Percentiles rank a stretch among this genome's conserved stretches.
Conservation (phyloP, 371 early-diverging fungal genomes). For the Actinomortierella wolfii region DNA sequence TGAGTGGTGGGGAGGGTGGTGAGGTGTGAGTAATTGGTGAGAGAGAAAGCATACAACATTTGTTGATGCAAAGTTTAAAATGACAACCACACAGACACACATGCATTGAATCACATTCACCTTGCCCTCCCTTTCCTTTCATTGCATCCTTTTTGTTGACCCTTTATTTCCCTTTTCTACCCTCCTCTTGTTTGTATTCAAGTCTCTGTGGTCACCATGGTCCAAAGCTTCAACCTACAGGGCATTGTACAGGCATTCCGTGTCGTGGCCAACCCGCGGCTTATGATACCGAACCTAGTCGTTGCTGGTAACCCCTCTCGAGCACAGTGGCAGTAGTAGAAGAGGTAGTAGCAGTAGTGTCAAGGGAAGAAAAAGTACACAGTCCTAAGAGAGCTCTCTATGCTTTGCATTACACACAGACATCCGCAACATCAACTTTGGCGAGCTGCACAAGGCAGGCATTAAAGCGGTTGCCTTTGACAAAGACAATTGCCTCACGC, state of each 20-base stretch:
- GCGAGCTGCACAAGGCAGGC: conserved; percentile 57
- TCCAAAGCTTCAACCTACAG: conserved; percentile 77
- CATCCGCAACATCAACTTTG: conserved; percentile 72
- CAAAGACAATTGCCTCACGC: conserved; percentile 94
- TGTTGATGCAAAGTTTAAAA: too few relatives aligned
- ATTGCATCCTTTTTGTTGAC: too few relatives aligned
- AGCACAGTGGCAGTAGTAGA: too few relatives aligned
- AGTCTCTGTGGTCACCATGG: conserved; percentile 56
- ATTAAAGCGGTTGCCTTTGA: conserved; percentile 82
- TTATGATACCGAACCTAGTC: conserved; percentile 75
- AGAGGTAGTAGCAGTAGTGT: too few relatives aligned
- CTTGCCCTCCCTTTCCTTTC: too few relatives aligned
- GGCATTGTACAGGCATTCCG: conserved; percentile 65
- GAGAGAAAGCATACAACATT: too few relatives aligned
- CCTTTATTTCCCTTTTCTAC: too few relatives aligned
- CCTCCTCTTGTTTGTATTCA: too few relatives aligned
- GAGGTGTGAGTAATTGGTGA: too few relatives aligned
- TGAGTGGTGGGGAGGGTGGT: too few relatives aligned
- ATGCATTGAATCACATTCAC: too few relatives aligned
- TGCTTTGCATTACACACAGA: conserved; percentile 54
- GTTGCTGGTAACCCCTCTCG: conserved; percentile 69
- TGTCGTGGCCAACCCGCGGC: conserved; percentile 64
- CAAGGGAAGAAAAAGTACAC: conserved; percentile 1
- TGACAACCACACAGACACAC: too few relatives aligned
- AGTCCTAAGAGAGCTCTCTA: neutral